Base-by-base conservation (phyloP, 805 yeast genomes). In the Candida nemodendra region DNA sequence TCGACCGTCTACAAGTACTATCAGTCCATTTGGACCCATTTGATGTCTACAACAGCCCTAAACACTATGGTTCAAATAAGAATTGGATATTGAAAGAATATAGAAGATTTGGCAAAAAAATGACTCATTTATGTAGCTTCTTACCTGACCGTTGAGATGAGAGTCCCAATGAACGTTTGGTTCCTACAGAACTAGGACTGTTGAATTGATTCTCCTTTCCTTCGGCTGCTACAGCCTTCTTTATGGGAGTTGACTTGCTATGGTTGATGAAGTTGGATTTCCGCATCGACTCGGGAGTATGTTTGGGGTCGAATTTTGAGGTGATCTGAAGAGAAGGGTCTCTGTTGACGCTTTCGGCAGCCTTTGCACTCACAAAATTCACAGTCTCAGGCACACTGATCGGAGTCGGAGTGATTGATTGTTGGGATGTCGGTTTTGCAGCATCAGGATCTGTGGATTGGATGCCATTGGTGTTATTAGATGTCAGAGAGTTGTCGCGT, bases 161-260 rank as follows among this genome's bases (percentile, higher is more conserved):
- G 7, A 57, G 39, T 0, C 61, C 61, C 30, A 54, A 45, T 2
- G 50, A 32, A 14, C 59, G 41, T 39, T 58, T 57, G 18, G 34
- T 41, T 8, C 35, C 38, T 8, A 33, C 19, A 18, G 44, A 17
- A 27, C 44, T 30, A 4, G 49, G 41, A 21, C 43, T 41, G 14
- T 37, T 22, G 17, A 29, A 31, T 15, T 34, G 42, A 18, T 38
- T 42, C 21, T 46, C 45, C 30, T 44, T 41, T 32, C 39, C 50
- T 4, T 42, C 54, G 2, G 40, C 30, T 1, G 50, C 46, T 13
- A 52, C 44, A 2, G 65, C 27, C 40, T 79, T 62, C 41, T 74
- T 76, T 2, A 84, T 66, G 2, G 84, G 89, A 3, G 78, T 74
- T 0, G 90, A 83, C 40, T 74, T 79, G 1, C 72, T 69, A 31